Percentiles rank a stretch among this genome's conserved stretches.
Conservation (phyloP, 2,329 filamentous ascomycete species). For the Cadophora gregata region DNA sequence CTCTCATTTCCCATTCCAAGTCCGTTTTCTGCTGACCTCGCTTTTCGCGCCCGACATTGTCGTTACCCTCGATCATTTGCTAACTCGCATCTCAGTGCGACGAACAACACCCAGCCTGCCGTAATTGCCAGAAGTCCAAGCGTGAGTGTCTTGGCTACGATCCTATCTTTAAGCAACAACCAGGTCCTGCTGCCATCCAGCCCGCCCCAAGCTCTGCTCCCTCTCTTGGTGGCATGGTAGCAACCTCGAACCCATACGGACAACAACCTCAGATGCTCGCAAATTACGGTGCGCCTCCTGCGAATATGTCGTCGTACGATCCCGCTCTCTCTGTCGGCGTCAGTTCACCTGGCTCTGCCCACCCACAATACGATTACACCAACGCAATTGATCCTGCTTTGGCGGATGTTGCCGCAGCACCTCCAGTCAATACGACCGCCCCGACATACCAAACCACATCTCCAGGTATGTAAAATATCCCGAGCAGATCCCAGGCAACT, state of each 20-base stretch:
- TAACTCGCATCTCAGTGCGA: slow-evolving; percentile 73
- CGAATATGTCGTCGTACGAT: slow-evolving; percentile 41
- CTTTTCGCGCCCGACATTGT: slow-evolving; percentile 10
- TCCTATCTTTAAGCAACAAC: slow-evolving; percentile 79
- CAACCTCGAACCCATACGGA: slow-evolving; percentile 51
- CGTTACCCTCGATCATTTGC: slow-evolving; percentile 11
- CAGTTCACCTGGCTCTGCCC: slow-evolving; percentile 51
- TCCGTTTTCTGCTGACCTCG: slow-evolving; percentile 5
- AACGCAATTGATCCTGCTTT: slow-evolving; percentile 71
- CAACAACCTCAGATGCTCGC: slow-evolving; percentile 53
- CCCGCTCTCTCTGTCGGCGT: slow-evolving; percentile 47
- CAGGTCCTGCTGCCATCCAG: slow-evolving; percentile 73
- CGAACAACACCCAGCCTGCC: slow-evolving; percentile 90
- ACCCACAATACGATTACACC: slow-evolving; percentile 61
- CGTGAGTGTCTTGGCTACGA: slow-evolving; percentile 87
- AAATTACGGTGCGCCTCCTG: slow-evolving; percentile 46
- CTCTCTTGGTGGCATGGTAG: slow-evolving; percentile 36
- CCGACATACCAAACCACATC: slow-evolving; percentile 34
- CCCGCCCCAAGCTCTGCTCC: slow-evolving; percentile 61
- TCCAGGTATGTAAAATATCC: slow-evolving; percentile 43
- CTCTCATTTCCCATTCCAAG: not conserved
- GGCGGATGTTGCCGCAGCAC: slow-evolving; percentile 51
- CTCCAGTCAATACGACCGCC: slow-evolving; percentile 31
- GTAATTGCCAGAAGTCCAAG: slow-evolving; percentile 88
- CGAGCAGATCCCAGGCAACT: slow-evolving; percentile 41